Evolutionary conservation across 345 rosid species (phyloP), one percentile per base, ranked within the genome.

Genomic region (Mercurialis annua): DNA sequence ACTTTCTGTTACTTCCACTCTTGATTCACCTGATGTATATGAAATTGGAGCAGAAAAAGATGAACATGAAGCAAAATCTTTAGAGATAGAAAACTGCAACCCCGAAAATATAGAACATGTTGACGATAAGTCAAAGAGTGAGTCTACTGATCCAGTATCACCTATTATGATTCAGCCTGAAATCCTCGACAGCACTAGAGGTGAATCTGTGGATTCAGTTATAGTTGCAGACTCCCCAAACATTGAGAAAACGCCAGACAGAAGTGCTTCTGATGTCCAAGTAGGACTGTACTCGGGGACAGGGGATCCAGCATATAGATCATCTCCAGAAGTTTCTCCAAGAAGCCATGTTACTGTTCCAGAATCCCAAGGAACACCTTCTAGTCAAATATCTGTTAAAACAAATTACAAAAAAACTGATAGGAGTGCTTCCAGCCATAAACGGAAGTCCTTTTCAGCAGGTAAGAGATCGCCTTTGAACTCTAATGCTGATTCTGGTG

Each of bases 291-390:
- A 67, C 44, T 53, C 80, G 56, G 86, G 81, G 59, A 67, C 81
- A 53, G 76, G 72, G 69, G 83, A 6, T 38, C 84, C 73, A 56
- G 71, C 77, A 66, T 80, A 65, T 67, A 79, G 81, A 29, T 66
- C 75, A 18, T 77, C 91, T 6, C 84, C 86, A 30, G 96, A 81
- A 77, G 85, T 84, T 59, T 79, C 80, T 64, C 87, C 93, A 24
- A 76, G 77, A 72, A 82, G 89, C 76, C 93, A 76, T 29, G 71
- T 80, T 46, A 85, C 91, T 34, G 63, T 85, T 56, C 81, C 83
- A 0, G 99, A 89, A 57, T 86, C 96, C 55, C 92, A 86, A 56
- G 89, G 87, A 79, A 89, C 99, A 27, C 98, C 99, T 14, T 83
- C 86, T 40, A 89, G 97, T 75, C 87, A 89, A 77, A 78, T 84